Conservation (phyloP, 2,329 filamentous ascomycete genomes). For the Cladosporium cucumerinum region DNA sequence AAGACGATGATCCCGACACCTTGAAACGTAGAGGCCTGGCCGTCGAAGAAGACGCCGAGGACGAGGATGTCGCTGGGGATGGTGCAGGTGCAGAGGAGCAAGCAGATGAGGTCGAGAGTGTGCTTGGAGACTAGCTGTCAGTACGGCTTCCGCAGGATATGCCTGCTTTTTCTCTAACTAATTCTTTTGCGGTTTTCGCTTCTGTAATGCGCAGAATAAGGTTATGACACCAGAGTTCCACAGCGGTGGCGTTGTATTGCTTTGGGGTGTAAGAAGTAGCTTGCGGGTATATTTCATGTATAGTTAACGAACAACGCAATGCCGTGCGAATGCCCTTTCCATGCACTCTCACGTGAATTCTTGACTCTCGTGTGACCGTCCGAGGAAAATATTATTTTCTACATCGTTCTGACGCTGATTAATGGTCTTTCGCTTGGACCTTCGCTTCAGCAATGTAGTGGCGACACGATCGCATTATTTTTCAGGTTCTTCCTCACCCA, state of each 20-base stretch:
- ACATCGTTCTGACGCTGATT: neutral
- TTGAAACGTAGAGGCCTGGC: conserved; percentile 25
- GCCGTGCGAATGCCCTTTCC: neutral
- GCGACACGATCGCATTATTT: neutral
- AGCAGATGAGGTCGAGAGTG: conserved; percentile 43
- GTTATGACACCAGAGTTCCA: neutral
- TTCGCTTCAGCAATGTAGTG: neutral
- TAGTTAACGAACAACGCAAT: neutral
- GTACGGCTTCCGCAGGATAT: neutral
- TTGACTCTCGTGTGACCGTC: neutral
- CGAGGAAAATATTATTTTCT: neutral
- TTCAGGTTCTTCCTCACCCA: neutral
- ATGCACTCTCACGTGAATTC: too few relatives aligned
- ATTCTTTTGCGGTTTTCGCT: neutral
- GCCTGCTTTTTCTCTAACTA: neutral
- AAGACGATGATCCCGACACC: conserved; percentile 36
- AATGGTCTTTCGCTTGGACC: neutral
- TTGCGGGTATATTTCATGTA: neutral
- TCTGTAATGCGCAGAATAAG: neutral
- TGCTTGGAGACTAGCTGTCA: conserved; percentile 36
- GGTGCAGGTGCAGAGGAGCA: conserved; percentile 42
- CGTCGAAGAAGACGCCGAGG: conserved; percentile 27
- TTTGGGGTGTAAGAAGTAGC: conserved; percentile 3
- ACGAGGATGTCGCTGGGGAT: conserved; percentile 44
- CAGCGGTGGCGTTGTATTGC: conserved; percentile 6